Evolutionary conservation across 2,329 filamentous ascomycete species (phyloP), one percentile per base, ranked within the genome.

Genomic region (Colletotrichum scovillei): DNA sequence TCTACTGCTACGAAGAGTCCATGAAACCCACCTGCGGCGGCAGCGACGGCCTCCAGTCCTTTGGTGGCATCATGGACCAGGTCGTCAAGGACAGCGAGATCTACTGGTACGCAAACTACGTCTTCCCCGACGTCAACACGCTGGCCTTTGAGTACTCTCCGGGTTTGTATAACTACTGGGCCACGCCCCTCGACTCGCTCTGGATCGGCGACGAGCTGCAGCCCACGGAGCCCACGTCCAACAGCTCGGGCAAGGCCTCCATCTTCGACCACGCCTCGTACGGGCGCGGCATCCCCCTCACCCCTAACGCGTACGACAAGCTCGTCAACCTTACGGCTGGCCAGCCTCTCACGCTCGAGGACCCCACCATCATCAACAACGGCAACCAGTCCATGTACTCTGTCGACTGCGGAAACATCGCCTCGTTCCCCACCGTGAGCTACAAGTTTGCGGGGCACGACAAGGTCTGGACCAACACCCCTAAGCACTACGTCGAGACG

Each of bases 21-120:
- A 55, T 35, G 38, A 75, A 76, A 63, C 22, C 30, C 14, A 67
- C 64, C n/a, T 76, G 75, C 65, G 56, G 71, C n/a, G 73, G 73
- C 30, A 60, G 74, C 55, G 75, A 76, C 56, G 75, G 67, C 11
- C 64, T 76, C 57, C 75, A 76, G 70, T 75, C 75, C 22, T 35
- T 76, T 24, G 75, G 74, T 16, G 75, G 75, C 8, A 62, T 76
- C 56, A 70, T 67, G 38, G 32, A 56, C 24, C 74, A 72, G 49
- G 65, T 76, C n/a, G 69, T 80, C 14, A 76, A 78, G 9, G 78
- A 80, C 66, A 77, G 78, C 9, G 76, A 75, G 64, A 72, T 68
- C 26, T 82, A 80, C 75, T 82, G 81, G 78, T 75, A 79, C 30
- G 76, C 79, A 16, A 72, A 75, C 32, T 52, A 69, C 42, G 22